A percentile compares a stretch with the other conserved stretches of the same genome.
Conservation (phyloP, 257 asterid species). For the Solanum virginianum region DNA sequence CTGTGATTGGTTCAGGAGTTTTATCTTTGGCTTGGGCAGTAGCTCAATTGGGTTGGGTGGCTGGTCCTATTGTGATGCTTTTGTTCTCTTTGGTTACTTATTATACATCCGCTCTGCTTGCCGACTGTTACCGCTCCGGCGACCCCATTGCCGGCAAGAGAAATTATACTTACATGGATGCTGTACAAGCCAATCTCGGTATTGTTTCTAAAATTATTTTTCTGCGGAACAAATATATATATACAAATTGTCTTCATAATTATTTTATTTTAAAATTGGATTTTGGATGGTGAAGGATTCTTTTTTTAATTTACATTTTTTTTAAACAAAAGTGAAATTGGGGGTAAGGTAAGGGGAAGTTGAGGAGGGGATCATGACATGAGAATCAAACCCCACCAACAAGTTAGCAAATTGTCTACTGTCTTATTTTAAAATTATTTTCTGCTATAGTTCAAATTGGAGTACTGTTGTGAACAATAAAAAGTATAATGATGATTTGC, state of each 20-base stretch:
- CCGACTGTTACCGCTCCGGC: slow-evolving; percentile 35
- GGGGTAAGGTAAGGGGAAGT: not conserved
- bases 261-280: not conserved
- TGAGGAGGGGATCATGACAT: not conserved
- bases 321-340: not conserved
- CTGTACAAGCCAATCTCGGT: slow-evolving; percentile 38
- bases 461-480: not conserved
- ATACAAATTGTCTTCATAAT: not conserved
- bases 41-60: slow-evolving; percentile 55
- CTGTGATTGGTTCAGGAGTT: slow-evolving; percentile 54
- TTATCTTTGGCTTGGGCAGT: slow-evolving; percentile 58
- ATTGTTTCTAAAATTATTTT: not conserved
- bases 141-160: slow-evolving; percentile 34
- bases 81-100: slow-evolving; percentile 46
- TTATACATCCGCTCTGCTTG: slow-evolving; percentile 41
- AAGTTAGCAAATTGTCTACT: not conserved
- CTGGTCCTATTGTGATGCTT: slow-evolving; percentile 40
- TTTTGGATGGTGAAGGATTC: too few relatives aligned
- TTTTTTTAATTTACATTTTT: too few relatives aligned
- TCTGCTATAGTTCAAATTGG: too few relatives aligned
- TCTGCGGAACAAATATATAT: too few relatives aligned
- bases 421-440: not conserved
- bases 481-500: not conserved
- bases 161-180: slow-evolving; percentile 48
- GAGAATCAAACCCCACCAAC: too few relatives aligned